Evolutionary conservation across 2,329 filamentous ascomycete genomes (phyloP), one percentile per base, ranked within the genome.

Genomic region (Calonectria hongkongensis): DNA sequence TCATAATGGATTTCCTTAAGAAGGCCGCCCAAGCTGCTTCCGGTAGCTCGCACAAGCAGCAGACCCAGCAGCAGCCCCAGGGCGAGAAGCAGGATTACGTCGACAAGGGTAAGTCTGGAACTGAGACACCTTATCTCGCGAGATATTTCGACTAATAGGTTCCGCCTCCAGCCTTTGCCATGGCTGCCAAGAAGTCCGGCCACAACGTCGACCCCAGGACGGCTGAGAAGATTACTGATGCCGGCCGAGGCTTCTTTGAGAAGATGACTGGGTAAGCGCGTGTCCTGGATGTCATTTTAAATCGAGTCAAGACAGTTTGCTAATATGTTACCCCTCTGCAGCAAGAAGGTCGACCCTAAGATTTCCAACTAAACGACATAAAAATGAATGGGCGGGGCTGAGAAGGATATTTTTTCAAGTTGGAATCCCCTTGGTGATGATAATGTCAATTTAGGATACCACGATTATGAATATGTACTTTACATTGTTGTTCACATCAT

Each of bases 1-100:
- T 75, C 79, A 81, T 51, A 70, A 86, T 86, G 84, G 83, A 86
- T 82, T 83, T 84, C 77, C 30, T 85, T 81, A 85, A 85, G 77
- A 83, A 83, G 64, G 82, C 82, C 66, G 77, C 78, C 58, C 58
- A 83, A 60, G 81, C 82, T 66, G 77, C 78, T 63, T 60, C 73
- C 45, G 68, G 73, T 56, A 28, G 73, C 30, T 63, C 58, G 25
- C 54, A 69, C 39, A 70, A 73, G 63, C 47, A 68, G 69, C 36
- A 30, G 39, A n/a, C 41, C 21, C 30, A 56, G 41, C 39, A 54
- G 64, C 64, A 43, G 64, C 47, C 45, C 47, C 64, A 75, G 54
- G 48, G 30, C 33, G 33, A 47, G 56, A 41, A 68, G 47, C 16
- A 81, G 36, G 85, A 86, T 74, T 85, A 84, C 71, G 76, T 81